A percentile compares a stretch with the other conserved stretches of the same genome.
These are phyloP conservation scores for Tricholoma flavovirens DNA, from an alignment of 768 basidiomycete species.

Conservation along the genomic window DNA sequence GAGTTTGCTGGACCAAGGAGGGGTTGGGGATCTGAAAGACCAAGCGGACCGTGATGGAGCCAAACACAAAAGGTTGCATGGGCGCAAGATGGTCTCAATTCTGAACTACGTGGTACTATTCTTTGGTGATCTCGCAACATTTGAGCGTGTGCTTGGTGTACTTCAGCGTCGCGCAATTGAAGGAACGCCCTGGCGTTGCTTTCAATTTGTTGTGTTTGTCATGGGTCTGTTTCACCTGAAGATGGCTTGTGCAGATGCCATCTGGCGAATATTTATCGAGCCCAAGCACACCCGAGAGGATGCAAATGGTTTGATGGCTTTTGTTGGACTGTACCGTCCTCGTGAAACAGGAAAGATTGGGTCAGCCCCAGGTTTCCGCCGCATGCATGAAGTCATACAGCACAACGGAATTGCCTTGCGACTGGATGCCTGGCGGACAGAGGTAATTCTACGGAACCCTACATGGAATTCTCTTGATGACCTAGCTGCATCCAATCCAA, in stretches of 20 bases:
- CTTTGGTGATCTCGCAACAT: conserved; percentile 23
- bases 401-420: conserved; percentile 19
- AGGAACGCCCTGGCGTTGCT: conserved; percentile 18
- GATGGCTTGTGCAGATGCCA: conserved; percentile 24
- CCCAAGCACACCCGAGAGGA: conserved; percentile 13
- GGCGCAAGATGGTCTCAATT: not conserved
- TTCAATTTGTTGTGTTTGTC: conserved; percentile 28
- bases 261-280: conserved; percentile 19
- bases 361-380: conserved; percentile 26
- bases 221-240: conserved; percentile 25
- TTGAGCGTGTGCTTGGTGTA: conserved; percentile 18
- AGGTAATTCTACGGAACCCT: conserved; percentile 1
- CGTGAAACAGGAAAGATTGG: conserved; percentile 25
- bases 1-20: conserved; percentile 12
- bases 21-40: conserved; percentile 18
- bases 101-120: conserved; percentile 15
- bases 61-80: not conserved
- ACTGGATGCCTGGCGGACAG: conserved; percentile 26
- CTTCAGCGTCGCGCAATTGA: conserved; percentile 19
- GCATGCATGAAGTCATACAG: conserved; percentile 29
- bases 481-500: conserved; percentile 24
- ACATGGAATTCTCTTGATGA: conserved; percentile 13
- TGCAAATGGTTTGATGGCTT: conserved; percentile 13
- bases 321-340: conserved; percentile 18
- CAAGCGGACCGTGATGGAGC: not conserved